Percentiles rank a stretch among this genome's conserved stretches.
Evolutionary conservation across 805 yeast genomes (phyloP).

Genomic region (Suhomyces prunicola): DNA sequence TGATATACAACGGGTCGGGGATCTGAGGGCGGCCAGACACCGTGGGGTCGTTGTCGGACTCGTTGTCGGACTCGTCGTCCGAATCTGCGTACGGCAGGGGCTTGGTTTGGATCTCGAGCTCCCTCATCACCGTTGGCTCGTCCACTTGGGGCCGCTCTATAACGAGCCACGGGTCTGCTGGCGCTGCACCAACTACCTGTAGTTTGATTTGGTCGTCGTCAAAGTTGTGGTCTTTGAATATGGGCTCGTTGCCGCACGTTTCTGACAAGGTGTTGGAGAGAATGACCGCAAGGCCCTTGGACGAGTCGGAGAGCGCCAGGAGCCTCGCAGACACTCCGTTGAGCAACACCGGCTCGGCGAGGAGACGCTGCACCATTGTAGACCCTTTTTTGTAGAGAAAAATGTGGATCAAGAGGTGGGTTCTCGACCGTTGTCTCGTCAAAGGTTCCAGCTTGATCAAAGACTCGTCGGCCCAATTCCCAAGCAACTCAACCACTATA

Average conservation of each 20-base stretch:
- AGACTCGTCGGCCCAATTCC: constrained; percentile 29
- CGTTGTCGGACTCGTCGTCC: constrained; percentile 50
- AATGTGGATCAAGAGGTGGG: constrained; percentile 45
- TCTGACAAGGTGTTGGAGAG: constrained; percentile 52
- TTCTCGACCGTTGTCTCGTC: constrained; percentile 43
- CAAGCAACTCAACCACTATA: constrained; percentile 5
- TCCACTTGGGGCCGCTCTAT: neutral
- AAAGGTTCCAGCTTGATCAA: constrained; percentile 40
- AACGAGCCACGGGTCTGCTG: neutral
- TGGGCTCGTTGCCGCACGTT: constrained; percentile 23
- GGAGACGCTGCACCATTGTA: constrained; percentile 22
- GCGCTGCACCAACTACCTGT: neutral
- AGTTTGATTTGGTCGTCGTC: neutral
- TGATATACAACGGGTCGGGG: constrained; percentile 61
- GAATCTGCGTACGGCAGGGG: constrained; percentile 11
- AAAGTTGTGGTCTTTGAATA: constrained; percentile 19
- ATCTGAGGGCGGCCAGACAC: constrained; percentile 33
- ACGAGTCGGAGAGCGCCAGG: constrained; percentile 43
- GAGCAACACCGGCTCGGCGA: constrained; percentile 41
- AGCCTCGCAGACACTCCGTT: constrained; percentile 52
- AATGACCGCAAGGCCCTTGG: constrained; percentile 53
- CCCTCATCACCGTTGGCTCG: neutral
- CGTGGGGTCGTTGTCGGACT: constrained; percentile 54
- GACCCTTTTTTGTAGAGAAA: constrained; percentile 18
- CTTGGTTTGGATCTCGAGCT: neutral